A percentile compares a stretch with the other conserved stretches of the same genome.
These are phyloP conservation scores for Mucor piriformis DNA, from an alignment of 371 early-diverging fungal genomes.

Conservation along the genomic window DNA sequence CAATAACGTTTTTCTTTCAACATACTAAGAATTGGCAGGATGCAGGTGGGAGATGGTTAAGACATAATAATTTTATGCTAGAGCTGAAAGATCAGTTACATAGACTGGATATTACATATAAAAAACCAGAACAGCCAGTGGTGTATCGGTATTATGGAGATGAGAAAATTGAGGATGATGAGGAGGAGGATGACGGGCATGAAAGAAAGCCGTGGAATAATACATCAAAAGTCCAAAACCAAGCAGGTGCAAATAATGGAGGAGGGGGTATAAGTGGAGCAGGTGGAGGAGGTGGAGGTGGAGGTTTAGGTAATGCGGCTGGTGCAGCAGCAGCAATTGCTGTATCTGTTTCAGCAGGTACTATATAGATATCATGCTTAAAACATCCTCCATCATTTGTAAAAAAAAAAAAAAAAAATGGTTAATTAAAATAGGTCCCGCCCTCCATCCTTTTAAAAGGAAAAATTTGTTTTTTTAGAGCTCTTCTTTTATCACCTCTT, in stretches of 20 bases:
- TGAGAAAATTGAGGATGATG: not conserved
- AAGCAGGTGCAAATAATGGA: not conserved
- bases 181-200: not conserved
- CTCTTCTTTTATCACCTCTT: too few species aligned
- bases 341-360: not conserved
- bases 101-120: conserved; percentile 58
- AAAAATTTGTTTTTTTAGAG: too few species aligned
- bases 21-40: conserved; percentile 79
- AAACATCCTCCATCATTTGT: too few species aligned
- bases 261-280: not conserved
- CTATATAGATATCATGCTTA: not conserved
- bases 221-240: not conserved
- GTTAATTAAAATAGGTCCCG: too few species aligned
- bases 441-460: too few species aligned
- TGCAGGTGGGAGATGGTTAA: conserved; percentile 57
- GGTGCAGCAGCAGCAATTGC: not conserved
- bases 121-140: conserved; percentile 40
- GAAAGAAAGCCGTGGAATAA: not conserved
- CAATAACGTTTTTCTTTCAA: conserved; percentile 47
- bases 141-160: conserved; percentile 1
- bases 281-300: not conserved
- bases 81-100: conserved; percentile 60
- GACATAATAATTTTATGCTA: conserved; percentile 67
- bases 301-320: not conserved
- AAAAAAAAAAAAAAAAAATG: not conserved